A percentile compares a stretch with the other conserved stretches of the same genome.
Conservation (phyloP, 768 basidiomycete species). For the Pleurotus djamor region DNA sequence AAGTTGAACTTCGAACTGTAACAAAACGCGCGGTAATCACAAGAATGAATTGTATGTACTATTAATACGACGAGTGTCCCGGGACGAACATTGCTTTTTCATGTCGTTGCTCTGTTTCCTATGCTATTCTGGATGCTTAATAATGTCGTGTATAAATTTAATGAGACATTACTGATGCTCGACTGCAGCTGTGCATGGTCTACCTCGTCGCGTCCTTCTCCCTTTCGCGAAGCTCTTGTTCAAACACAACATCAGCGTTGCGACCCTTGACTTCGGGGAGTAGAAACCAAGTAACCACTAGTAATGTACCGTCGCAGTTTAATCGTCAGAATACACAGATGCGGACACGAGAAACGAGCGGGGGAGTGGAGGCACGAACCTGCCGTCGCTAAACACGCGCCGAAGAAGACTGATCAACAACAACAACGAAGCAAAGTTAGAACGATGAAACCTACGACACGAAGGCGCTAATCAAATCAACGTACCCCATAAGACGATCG, state of each 20-base stretch:
- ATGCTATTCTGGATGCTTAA: too few species aligned
- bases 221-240: neutral
- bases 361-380: neutral
- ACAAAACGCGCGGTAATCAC: too few species aligned
- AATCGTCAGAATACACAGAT: neutral
- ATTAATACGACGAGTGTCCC: too few species aligned
- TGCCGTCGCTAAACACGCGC: neutral
- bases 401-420: neutral
- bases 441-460: neutral
- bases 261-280: neutral
- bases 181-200: too few species aligned
- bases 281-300: neutral
- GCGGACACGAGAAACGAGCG: too few species aligned
- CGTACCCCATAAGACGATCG: conserved; percentile 70
- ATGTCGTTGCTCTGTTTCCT: too few species aligned
- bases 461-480: conserved; percentile 13
- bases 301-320: neutral
- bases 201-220: neutral
- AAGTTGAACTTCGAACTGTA: too few species aligned
- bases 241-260: neutral
- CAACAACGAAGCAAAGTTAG: neutral
- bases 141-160: too few species aligned
- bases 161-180: too few species aligned
- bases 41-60: too few species aligned
- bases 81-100: too few species aligned